Conservation (phyloP, 75 land plant species). For the Selaginella moellendorffii region DNA sequence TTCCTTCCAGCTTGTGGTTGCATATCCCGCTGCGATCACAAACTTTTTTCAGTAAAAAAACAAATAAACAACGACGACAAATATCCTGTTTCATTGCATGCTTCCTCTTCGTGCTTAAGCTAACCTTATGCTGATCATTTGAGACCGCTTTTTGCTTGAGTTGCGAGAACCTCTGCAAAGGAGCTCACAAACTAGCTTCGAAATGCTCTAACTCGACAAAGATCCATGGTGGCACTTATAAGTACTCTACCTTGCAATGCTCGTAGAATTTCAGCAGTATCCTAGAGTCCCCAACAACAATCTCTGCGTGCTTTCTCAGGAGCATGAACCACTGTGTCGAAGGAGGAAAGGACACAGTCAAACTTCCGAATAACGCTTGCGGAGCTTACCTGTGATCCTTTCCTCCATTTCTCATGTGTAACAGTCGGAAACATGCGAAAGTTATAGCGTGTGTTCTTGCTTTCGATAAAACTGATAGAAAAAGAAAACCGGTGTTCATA, state of each 20-base stretch:
- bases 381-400: conserved; percentile 84
- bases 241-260: not conserved
- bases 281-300: conserved; percentile 27
- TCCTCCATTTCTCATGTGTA: conserved; percentile 77
- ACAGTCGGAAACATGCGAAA: conserved; percentile 72
- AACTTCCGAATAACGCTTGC: not conserved
- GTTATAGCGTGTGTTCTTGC: conserved; percentile 78
- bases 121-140: not conserved
- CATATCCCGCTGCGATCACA: not conserved
- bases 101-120: not conserved
- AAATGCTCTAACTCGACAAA: not conserved
- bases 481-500: too few species aligned
- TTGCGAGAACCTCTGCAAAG: not conserved
- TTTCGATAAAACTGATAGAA: conserved; percentile 79
- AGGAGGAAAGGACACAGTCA: not conserved
- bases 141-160: not conserved
- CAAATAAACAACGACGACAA: not conserved
- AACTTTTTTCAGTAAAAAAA: not conserved
- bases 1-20: not conserved
- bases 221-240: not conserved
- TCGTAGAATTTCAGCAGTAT: not conserved
- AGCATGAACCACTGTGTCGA: conserved; percentile 62
- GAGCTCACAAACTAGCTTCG: not conserved
- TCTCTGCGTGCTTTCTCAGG: conserved; percentile 76
- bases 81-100: not conserved